Base-by-base conservation (phyloP, 768 basidiomycete genomes). In the Tricholoma matsutake region DNA sequence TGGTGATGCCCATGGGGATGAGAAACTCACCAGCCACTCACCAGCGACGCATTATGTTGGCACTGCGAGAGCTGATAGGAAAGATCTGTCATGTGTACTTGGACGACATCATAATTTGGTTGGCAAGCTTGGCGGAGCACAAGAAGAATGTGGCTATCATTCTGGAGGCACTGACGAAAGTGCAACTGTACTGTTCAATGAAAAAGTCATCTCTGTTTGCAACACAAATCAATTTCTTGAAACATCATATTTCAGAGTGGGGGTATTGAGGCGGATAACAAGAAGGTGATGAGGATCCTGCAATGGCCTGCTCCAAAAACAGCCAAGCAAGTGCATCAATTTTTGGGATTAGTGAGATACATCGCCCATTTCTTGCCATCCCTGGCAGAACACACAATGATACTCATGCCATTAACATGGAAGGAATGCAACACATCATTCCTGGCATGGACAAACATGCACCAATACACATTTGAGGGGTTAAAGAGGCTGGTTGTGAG, bases 291-390 rank as follows among this genome's bases (percentile, higher is more conserved):
- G 2, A 4, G 28, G 20, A 37, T 56, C 16, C 2, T 39, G 1
- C 25, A 18, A 3, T 56, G 54, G 54, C 54, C 54, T 7, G 1
- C 1, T 13, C 35, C 54, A 13, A 6, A 28, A 4, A 18, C 6
- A 16, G 29, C 37, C 0, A 56, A 34, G 34, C 18, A 56, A 1
- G 54, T 56, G n/a, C 20, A 10, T 2, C 54, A 35, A 7, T 79
- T 77, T 57, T 60, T 78, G 0, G 75, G 77, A 0, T 58, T 79
- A 0, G 69, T 70, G 0, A 61, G 68, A 0, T 79, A 76, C 57
- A 53, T 78, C 0, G 60, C 71, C 0, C 49, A 65, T 2, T 75
- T 75, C 60, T 63, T 78, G 0, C 76, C 76, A 0, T 49, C 41
- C 6, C 54, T 56, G n/a, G 25, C 54, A 8, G 32, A 35, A 14